phyloP scores from a whole-genome alignment of 2,329 filamentous ascomycete genomes.

The Atkinsonella hypoxylon region DNA sequence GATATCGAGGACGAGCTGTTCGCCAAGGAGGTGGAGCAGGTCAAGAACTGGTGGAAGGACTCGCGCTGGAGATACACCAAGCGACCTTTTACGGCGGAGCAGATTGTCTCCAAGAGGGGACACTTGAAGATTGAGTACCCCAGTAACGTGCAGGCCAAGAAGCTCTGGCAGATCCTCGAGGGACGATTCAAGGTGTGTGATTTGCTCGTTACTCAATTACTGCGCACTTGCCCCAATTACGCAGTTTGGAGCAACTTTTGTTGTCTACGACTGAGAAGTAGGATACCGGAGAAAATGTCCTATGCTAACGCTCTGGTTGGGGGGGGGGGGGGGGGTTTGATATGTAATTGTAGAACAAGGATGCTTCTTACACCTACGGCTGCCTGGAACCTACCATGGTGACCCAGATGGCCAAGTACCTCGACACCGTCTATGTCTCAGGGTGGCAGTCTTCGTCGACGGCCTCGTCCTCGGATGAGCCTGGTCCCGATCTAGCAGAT shows the following conservation, averaged over 20 bases:
- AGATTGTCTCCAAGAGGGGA: constrained; percentile 92
- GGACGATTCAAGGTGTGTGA: constrained; percentile 62
- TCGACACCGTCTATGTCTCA: constrained; percentile 97
- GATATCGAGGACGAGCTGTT: constrained; percentile 54
- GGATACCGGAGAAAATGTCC: no score
- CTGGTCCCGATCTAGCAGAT: constrained; percentile 92
- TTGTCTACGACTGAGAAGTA: no score
- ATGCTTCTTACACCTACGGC: constrained; percentile 90
- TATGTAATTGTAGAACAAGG: constrained; percentile 46
- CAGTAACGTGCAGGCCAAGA: constrained; percentile 81
- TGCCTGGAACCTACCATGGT: constrained; percentile 97
- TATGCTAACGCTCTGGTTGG: no score
- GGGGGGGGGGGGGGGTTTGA: no score
- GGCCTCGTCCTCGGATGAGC: constrained; percentile 87
- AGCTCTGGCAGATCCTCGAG: constrained; percentile 88
- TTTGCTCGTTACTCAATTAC: no score
- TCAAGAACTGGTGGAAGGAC: constrained; percentile 91
- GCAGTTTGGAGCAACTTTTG: no score
- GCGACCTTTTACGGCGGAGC: constrained; percentile 87
- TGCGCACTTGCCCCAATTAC: no score
- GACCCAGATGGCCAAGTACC: constrained; percentile 98
- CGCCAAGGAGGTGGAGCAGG: constrained; percentile 69
- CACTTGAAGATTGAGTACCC: constrained; percentile 85
- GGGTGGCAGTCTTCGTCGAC: constrained; percentile 98
- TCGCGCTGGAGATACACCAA: constrained; percentile 88